These are phyloP conservation scores for Yarrowia keelungensis DNA, from an alignment of 805 yeast genomes.

Conservation along the genomic window DNA sequence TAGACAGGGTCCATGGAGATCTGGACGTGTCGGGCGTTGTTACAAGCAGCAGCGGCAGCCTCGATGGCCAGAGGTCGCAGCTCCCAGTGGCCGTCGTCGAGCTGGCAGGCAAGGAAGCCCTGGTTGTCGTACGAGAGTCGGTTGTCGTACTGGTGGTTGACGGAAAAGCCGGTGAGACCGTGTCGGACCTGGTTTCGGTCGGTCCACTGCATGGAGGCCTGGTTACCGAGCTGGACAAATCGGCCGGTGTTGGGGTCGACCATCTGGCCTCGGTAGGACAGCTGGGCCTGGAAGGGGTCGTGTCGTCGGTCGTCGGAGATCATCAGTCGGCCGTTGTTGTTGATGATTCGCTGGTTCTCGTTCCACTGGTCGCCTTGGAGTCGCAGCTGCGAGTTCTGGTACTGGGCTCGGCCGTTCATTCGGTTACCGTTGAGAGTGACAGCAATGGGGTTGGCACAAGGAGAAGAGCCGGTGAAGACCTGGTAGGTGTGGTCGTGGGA, in stretches of 20 bases:
- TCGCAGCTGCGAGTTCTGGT: conserved; percentile 23
- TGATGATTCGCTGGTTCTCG: conserved; percentile 13
- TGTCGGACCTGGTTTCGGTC: conserved; percentile 28
- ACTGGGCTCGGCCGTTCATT: conserved; percentile 22
- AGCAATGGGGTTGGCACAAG: conserved; percentile 26
- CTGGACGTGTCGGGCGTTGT: conserved; percentile 2
- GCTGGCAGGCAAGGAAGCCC: conserved; percentile 27
- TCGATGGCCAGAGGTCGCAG: conserved; percentile 19
- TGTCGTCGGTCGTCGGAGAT: background rate
- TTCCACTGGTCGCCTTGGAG: conserved; percentile 20
- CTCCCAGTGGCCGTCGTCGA: conserved; percentile 20
- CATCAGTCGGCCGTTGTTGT: conserved; percentile 27
- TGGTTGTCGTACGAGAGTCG: conserved; percentile 20
- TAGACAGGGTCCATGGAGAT: conserved; percentile 16
- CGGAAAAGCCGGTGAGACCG: conserved; percentile 23
- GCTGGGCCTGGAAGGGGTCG: conserved; percentile 24
- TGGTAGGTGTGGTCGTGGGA: conserved; percentile 21
- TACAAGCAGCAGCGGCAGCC: conserved; percentile 20
- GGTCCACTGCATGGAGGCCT: conserved; percentile 26
- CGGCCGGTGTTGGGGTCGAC: conserved; percentile 22
- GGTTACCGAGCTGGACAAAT: conserved; percentile 22
- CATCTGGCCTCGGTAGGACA: conserved; percentile 29
- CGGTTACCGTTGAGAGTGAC: conserved; percentile 24
- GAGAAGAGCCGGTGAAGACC: conserved; percentile 17
- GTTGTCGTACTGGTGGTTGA: conserved; percentile 1